Conservation (phyloP, 2,329 filamentous ascomycete species). For the Zasmidium angulare region DNA sequence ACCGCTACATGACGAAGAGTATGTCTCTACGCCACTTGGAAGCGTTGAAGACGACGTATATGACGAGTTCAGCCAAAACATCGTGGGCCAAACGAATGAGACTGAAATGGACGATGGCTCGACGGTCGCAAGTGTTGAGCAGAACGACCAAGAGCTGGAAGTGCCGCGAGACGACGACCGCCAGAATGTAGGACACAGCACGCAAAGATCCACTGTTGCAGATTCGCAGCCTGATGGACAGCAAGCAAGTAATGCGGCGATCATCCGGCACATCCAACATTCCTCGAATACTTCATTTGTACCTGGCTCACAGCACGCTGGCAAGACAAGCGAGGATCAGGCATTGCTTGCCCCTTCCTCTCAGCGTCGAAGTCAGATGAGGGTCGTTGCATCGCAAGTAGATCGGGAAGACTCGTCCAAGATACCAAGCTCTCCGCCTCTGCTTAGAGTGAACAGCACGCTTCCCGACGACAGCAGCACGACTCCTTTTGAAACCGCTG, state of each 20-base stretch:
- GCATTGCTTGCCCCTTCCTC: slow-evolving; percentile 25
- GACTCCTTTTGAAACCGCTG: too few species aligned
- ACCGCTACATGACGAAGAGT: slow-evolving; percentile 8
- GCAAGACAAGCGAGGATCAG: slow-evolving; percentile 32
- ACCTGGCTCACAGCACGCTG: slow-evolving; percentile 37
- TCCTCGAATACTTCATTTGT: slow-evolving; percentile 38
- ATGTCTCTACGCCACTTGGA: not conserved
- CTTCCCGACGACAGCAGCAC: slow-evolving; percentile 28
- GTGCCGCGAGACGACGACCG: slow-evolving; percentile 6
- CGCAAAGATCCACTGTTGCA: slow-evolving; percentile 43
- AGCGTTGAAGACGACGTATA: slow-evolving; percentile 36
- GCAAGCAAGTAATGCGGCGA: not conserved
- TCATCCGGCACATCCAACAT: slow-evolving; percentile 23
- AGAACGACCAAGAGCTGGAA: slow-evolving; percentile 10
- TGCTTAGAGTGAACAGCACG: slow-evolving; percentile 19
- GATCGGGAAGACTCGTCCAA: slow-evolving; percentile 11
- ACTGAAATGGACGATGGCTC: slow-evolving; percentile 19
- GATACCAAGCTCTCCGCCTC: slow-evolving; percentile 38
- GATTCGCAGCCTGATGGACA: slow-evolving; percentile 43
- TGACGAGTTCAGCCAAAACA: slow-evolving; percentile 35
- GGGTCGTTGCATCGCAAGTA: slow-evolving; percentile 17
- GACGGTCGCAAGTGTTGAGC: slow-evolving; percentile 5
- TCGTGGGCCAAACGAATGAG: slow-evolving; percentile 32
- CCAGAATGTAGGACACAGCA: slow-evolving; percentile 15
- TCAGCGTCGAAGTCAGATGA: slow-evolving; percentile 17